Conservation (phyloP, 2,329 filamentous ascomycete genomes). For the Mariannaea elegans region DNA sequence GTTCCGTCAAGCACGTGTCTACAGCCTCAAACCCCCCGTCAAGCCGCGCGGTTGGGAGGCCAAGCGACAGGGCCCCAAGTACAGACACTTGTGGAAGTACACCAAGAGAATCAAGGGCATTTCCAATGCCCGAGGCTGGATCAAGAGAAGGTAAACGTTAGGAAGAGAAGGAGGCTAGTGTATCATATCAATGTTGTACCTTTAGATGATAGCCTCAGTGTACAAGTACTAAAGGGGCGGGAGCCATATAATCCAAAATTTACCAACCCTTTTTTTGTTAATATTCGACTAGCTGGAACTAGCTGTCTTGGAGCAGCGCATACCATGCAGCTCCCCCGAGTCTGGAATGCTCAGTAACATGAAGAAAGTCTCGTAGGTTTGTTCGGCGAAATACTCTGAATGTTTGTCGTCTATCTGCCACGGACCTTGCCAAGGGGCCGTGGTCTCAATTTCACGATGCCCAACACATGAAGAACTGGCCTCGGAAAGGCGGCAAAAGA, state of each 20-base stretch:
- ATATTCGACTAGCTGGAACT: too few species aligned
- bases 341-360: too few species aligned
- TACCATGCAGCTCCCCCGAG: too few species aligned
- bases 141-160: constrained; percentile 48
- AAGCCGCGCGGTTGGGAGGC: constrained; percentile 73
- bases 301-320: too few species aligned
- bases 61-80: constrained; percentile 72
- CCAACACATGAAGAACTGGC: too few species aligned
- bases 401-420: too few species aligned
- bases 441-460: too few species aligned
- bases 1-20: constrained; percentile 81
- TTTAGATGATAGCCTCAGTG: constrained; percentile 38
- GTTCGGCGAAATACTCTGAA: too few species aligned
- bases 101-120: constrained; percentile 64
- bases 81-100: constrained; percentile 71
- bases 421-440: too few species aligned
- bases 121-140: constrained; percentile 54
- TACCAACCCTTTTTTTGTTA: not conserved
- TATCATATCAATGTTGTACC: constrained; percentile 42
- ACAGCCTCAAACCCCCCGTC: constrained; percentile 70
- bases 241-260: constrained; percentile 3
- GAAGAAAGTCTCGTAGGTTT: too few species aligned
- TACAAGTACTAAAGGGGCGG: constrained; percentile 27
- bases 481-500: too few species aligned
- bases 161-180: constrained; percentile 21